Conservation (phyloP, 805 yeast species). For the Danielia oregonensis region DNA sequence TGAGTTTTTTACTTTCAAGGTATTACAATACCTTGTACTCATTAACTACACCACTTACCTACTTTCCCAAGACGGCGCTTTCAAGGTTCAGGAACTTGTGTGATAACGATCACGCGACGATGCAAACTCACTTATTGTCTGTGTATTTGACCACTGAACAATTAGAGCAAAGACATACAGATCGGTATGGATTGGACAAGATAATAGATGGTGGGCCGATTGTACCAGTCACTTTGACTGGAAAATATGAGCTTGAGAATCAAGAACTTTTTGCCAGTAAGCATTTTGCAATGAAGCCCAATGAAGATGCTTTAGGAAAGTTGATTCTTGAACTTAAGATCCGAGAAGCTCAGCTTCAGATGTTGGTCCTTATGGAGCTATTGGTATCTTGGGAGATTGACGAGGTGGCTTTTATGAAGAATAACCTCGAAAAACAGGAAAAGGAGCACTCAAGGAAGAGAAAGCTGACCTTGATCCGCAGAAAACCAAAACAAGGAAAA, state of each 20-base stretch:
- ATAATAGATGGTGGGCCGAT: slow-evolving; percentile 2
- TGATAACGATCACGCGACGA: slow-evolving; percentile 14
- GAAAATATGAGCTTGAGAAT: slow-evolving; percentile 20
- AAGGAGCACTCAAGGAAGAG: slow-evolving; percentile 22
- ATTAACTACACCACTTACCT: slow-evolving; percentile 36
- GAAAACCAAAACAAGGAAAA: slow-evolving; percentile 11
- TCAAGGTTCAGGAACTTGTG: slow-evolving; percentile 45
- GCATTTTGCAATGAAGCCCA: slow-evolving; percentile 3
- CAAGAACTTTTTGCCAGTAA: slow-evolving; percentile 18
- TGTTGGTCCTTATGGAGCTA: slow-evolving; percentile 45
- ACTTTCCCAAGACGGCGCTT: slow-evolving; percentile 49
- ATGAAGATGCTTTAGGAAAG: slow-evolving; percentile 20
- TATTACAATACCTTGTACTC: slow-evolving; percentile 37
- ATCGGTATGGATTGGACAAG: slow-evolving; percentile 24
- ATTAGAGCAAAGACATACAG: slow-evolving; percentile 42
- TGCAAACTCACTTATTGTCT: slow-evolving; percentile 23
- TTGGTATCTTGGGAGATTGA: slow-evolving; percentile 32
- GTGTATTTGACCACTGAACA: slow-evolving; percentile 31
- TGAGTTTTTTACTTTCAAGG: slow-evolving; percentile 27
- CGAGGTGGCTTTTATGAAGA: slow-evolving; percentile 30
- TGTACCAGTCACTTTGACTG: neutral
- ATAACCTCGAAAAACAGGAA: slow-evolving; percentile 23
- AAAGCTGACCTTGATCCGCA: slow-evolving; percentile 20
- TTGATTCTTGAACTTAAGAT: slow-evolving; percentile 42
- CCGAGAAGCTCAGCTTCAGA: slow-evolving; percentile 55